Percentiles rank a stretch among this genome's conserved stretches.
Conservation (phyloP, 441 rosid genomes). For the Daphne laureola region DNA sequence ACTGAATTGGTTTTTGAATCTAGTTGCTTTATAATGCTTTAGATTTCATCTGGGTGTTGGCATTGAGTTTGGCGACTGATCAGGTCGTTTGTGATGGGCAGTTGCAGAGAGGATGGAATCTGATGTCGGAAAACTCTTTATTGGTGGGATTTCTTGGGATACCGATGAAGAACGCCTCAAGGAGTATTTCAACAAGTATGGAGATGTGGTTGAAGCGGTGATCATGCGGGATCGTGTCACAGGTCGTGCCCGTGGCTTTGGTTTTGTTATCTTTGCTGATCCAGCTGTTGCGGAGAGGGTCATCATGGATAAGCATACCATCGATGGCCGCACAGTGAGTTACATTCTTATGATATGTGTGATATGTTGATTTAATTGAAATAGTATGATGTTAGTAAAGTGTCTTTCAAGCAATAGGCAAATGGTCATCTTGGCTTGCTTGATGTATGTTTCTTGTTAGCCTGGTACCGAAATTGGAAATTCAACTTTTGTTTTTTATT, state of each 20-base stretch:
- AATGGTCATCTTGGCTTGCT: slow-evolving; percentile 5
- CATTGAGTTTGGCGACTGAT: slow-evolving; percentile 27
- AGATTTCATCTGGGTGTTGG: slow-evolving; percentile 11
- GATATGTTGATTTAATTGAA: neutral
- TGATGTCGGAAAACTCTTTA: slow-evolving; percentile 74
- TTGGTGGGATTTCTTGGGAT: slow-evolving; percentile 81
- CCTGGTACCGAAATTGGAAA: slow-evolving; percentile 10
- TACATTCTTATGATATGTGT: neutral
- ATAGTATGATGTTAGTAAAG: too few relatives aligned
- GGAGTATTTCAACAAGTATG: slow-evolving; percentile 55
- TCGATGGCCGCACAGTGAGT: slow-evolving; percentile 60
- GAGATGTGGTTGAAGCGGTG: slow-evolving; percentile 58
- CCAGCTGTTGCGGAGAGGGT: slow-evolving; percentile 67
- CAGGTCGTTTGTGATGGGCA: slow-evolving; percentile 24
- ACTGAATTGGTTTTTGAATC: slow-evolving; percentile 10
- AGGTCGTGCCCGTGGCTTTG: slow-evolving; percentile 73
- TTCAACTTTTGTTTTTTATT: slow-evolving; percentile 5
- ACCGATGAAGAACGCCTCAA: slow-evolving; percentile 58
- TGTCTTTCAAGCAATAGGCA: too few relatives aligned
- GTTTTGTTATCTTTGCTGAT: slow-evolving; percentile 60
- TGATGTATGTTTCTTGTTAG: slow-evolving; percentile 5
- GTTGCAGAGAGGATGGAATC: slow-evolving; percentile 60
- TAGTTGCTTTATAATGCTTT: slow-evolving; percentile 10
- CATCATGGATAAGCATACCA: slow-evolving; percentile 63
- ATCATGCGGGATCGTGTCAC: slow-evolving; percentile 71